A percentile compares a stretch with the other conserved stretches of the same genome.
These are phyloP conservation scores for Hypocrella siamensis DNA, from an alignment of 2,329 filamentous ascomycete species.

Conservation along the genomic window DNA sequence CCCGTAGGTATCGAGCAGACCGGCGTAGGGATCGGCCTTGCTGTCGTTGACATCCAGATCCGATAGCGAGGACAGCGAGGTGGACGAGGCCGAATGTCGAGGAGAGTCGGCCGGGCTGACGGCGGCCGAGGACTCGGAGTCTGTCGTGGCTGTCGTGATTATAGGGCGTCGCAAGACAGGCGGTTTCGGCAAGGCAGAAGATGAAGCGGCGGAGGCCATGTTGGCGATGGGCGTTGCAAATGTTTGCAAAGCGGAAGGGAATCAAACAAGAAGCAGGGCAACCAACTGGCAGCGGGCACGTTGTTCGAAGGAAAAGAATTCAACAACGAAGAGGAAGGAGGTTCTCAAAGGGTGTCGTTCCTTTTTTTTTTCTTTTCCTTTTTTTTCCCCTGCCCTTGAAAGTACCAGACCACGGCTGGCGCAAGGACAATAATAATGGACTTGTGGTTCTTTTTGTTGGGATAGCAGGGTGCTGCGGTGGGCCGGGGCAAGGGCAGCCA, in stretches of 20 bases:
- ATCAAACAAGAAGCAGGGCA: too few species aligned
- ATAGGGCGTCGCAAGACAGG: slow-evolving; percentile 31
- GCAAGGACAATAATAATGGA: neutral
- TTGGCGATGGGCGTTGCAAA: slow-evolving; percentile 3
- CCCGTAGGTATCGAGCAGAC: slow-evolving; percentile 81
- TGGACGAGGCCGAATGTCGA: slow-evolving; percentile 57
- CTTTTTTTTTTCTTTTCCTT: neutral
- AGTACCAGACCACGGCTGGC: too few species aligned
- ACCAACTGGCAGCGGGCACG: too few species aligned
- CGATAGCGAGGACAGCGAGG: slow-evolving; percentile 79
- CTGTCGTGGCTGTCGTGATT: slow-evolving; percentile 29
- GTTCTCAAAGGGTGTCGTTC: neutral
- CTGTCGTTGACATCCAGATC: slow-evolving; percentile 37
- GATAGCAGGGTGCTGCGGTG: neutral
- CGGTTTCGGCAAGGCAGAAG: slow-evolving; percentile 25
- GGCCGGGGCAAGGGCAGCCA: neutral
- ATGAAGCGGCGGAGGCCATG: slow-evolving; percentile 34
- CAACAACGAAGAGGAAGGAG: too few species aligned
- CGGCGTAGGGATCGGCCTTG: slow-evolving; percentile 32
- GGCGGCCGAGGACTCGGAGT: slow-evolving; percentile 38
- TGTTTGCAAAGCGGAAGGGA: too few species aligned
- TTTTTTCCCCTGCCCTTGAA: neutral
- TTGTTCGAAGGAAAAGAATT: too few species aligned
- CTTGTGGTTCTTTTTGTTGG: slow-evolving; percentile 1
- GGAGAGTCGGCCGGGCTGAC: slow-evolving; percentile 46